These are phyloP conservation scores for Lanzia echinophila DNA, from an alignment of 2,329 filamentous ascomycete genomes.

Conservation along the genomic window DNA sequence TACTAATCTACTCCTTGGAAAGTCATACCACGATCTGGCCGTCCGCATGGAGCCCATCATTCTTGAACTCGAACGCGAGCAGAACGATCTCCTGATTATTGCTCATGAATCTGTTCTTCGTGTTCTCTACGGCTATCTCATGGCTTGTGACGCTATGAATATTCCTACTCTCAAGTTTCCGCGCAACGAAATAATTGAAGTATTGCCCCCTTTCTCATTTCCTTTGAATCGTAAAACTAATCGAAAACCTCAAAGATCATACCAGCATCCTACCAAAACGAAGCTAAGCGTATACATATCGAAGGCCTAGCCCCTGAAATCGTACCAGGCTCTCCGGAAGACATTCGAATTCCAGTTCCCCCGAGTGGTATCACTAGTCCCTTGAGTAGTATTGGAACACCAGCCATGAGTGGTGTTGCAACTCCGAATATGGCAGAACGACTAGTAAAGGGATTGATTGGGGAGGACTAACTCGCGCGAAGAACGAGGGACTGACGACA, in stretches of 20 bases:
- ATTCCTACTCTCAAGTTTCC: conserved; percentile 92
- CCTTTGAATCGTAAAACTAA: conserved; percentile 4
- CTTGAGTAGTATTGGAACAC: conserved; percentile 23
- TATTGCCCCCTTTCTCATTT: conserved; percentile 24
- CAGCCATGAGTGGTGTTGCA: neutral
- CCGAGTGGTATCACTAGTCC: conserved; percentile 40
- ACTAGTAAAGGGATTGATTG: neutral
- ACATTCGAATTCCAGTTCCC: conserved; percentile 71
- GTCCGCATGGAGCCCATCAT: conserved; percentile 97
- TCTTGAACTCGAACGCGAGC: conserved; percentile 90
- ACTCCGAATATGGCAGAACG: neutral
- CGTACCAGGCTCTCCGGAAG: conserved; percentile 72
- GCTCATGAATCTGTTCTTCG: conserved; percentile 97
- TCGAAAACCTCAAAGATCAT: conserved; percentile 55
- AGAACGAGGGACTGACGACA: too few species aligned
- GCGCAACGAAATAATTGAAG: conserved; percentile 93
- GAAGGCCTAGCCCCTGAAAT: conserved; percentile 56
- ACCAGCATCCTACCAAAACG: conserved; percentile 94
- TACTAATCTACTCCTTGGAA: conserved; percentile 10
- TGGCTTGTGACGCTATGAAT: conserved; percentile 94
- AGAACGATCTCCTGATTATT: conserved; percentile 96
- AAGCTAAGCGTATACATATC: conserved; percentile 85
- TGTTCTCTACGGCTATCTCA: conserved; percentile 93
- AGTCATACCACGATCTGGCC: conserved; percentile 98
- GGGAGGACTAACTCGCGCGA: too few species aligned